Percentiles rank a stretch among this genome's conserved stretches.
These are phyloP conservation scores for Mycena olivaceomarginata DNA, from an alignment of 768 basidiomycete genomes.

Conservation along the genomic window DNA sequence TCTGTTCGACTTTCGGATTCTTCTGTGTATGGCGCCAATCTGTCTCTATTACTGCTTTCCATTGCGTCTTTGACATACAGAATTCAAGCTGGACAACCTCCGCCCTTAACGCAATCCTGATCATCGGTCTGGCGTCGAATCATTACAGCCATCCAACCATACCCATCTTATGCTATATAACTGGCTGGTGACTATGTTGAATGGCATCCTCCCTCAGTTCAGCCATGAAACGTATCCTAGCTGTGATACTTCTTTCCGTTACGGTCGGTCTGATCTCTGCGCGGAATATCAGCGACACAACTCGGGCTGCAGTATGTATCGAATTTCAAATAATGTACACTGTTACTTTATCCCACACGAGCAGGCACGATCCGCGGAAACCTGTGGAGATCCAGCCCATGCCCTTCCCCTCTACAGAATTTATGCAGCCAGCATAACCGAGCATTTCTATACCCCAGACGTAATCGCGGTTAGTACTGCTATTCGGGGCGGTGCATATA, in stretches of 20 bases:
- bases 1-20: too few species aligned
- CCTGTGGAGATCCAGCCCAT: conserved; percentile 14
- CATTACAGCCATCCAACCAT: too few species aligned
- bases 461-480: background rate
- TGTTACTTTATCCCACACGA: background rate
- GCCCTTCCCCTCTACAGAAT: conserved; percentile 4
- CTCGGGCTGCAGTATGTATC: background rate
- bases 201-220: background rate
- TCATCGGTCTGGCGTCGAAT: too few species aligned
- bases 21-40: too few species aligned
- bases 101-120: too few species aligned
- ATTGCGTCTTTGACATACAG: too few species aligned
- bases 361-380: conserved; percentile 6
- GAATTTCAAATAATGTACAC: background rate
- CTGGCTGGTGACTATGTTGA: too few species aligned
- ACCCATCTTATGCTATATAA: too few species aligned
- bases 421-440: background rate
- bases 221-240: conserved; percentile 16
- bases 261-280: background rate
- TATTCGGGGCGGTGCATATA: background rate
- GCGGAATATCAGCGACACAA: background rate
- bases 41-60: too few species aligned
- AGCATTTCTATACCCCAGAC: background rate
- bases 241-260: background rate
- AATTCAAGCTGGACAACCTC: too few species aligned